A percentile compares a stretch with the other conserved stretches of the same genome.
These are phyloP conservation scores for Prunus davidiana DNA, from an alignment of 306 rosid species.

Conservation along the genomic window DNA sequence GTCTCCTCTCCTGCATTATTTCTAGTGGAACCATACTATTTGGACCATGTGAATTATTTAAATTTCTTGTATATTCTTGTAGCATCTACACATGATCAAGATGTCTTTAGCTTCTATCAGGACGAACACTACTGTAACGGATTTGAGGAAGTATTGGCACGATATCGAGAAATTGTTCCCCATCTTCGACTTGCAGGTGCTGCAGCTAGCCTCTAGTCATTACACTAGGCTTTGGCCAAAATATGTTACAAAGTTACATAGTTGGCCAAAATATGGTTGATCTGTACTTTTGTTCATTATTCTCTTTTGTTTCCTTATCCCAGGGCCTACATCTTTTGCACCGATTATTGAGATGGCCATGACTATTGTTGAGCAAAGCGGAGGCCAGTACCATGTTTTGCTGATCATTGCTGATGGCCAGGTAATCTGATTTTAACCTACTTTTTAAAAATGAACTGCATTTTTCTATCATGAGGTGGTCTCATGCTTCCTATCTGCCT, in stretches of 20 bases:
- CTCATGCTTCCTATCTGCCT: not conserved
- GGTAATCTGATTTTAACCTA: constrained; percentile 33
- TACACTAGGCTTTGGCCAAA: not conserved
- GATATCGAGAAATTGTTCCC: constrained; percentile 73
- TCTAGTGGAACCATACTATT: not conserved
- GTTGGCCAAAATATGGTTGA: not conserved
- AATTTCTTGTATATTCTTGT: constrained; percentile 1
- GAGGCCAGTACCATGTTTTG: constrained; percentile 91
- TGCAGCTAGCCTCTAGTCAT: not conserved
- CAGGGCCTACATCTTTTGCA: constrained; percentile 95
- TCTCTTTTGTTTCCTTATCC: constrained; percentile 8
- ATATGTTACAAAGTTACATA: not conserved
- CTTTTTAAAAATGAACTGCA: not conserved
- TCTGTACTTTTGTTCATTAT: constrained; percentile 3
- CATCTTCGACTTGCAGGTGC: constrained; percentile 70
- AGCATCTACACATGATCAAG: constrained; percentile 85
- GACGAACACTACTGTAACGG: constrained; percentile 61
- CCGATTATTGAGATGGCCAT: constrained; percentile 87
- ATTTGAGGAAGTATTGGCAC: constrained; percentile 69
- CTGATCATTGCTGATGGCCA: constrained; percentile 95
- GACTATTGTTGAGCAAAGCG: constrained; percentile 82
- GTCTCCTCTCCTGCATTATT: not conserved
- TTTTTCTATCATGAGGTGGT: too few relatives aligned
- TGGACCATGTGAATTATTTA: not conserved
- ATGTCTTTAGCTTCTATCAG: constrained; percentile 68